A percentile compares a stretch with the other conserved stretches of the same genome.
Conservation (phyloP, 2,329 filamentous ascomycete species). For the Dactylellina cionopaga region DNA sequence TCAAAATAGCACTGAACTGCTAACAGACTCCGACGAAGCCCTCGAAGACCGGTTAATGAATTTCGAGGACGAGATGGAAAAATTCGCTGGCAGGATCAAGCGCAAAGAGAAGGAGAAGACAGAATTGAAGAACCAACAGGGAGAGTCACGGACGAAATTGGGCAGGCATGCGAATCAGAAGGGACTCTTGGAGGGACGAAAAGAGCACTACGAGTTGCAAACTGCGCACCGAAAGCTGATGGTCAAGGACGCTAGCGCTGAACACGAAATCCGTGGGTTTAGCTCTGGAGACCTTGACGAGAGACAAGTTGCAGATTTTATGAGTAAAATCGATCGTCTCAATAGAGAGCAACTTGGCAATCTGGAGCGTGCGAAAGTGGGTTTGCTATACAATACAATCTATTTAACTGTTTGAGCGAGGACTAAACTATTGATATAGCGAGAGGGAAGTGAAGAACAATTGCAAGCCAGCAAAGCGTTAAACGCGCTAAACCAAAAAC, state of each 20-base stretch:
- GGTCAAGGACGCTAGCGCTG: constrained; percentile 79
- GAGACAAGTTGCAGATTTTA: constrained; percentile 77
- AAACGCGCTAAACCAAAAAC: constrained; percentile 74
- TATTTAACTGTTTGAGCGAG: not conserved
- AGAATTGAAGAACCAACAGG: constrained; percentile 27
- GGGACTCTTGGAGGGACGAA: constrained; percentile 84
- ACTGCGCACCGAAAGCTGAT: constrained; percentile 75
- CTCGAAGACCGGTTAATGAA: constrained; percentile 39
- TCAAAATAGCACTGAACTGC: constrained; percentile 33
- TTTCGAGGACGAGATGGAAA: constrained; percentile 48
- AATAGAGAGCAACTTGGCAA: constrained; percentile 80
- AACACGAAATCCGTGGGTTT: constrained; percentile 83
- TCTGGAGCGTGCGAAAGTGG: constrained; percentile 71
- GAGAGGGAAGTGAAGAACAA: constrained; percentile 77
- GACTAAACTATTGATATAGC: constrained; percentile 57
- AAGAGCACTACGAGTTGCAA: constrained; percentile 85
- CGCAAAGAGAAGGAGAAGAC: constrained; percentile 33
- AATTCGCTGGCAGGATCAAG: constrained; percentile 26
- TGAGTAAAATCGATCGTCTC: constrained; percentile 78
- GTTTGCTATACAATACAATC: not conserved
- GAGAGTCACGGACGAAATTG: constrained; percentile 15
- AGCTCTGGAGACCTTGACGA: constrained; percentile 78
- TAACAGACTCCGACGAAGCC: constrained; percentile 37
- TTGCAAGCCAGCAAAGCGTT: constrained; percentile 77
- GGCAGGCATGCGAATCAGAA: constrained; percentile 64